Conservation (phyloP, 371 early-diverging fungal species). For the Apophysomyces variabilis region DNA sequence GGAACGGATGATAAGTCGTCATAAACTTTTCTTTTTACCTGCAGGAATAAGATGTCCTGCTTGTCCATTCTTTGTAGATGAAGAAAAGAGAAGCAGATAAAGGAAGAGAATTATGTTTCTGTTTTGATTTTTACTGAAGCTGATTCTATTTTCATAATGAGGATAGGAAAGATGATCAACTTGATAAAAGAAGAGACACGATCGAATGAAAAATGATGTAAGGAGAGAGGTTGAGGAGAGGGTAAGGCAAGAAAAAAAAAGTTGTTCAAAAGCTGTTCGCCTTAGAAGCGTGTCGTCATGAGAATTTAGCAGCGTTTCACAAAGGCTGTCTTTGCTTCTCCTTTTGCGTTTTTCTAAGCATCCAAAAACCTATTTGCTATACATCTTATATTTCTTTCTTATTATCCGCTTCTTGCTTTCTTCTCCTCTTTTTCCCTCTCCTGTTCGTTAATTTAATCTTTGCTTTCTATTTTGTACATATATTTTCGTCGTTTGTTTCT, state of each 20-base stretch:
- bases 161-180: no score
- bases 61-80: no score
- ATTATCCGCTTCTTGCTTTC: conserved; percentile 2
- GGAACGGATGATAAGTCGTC: no score
- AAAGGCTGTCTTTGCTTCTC: conserved; percentile 6
- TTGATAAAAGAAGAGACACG: no score
- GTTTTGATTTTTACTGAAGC: no score
- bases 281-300: neutral
- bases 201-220: no score
- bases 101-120: no score
- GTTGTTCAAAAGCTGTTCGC: neutral
- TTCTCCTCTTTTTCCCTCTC: neutral
- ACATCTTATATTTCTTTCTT: neutral
- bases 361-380: no score
- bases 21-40: no score
- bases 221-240: neutral
- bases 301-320: conserved; percentile 4
- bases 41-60: no score
- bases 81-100: no score
- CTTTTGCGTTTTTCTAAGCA: neutral
- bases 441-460: neutral
- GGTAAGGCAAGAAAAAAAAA: neutral
- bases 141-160: no score
- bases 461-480: neutral
- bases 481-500: neutral